Evolutionary conservation across 805 yeast genomes (phyloP).

Genomic region (Candida railenensis): DNA sequence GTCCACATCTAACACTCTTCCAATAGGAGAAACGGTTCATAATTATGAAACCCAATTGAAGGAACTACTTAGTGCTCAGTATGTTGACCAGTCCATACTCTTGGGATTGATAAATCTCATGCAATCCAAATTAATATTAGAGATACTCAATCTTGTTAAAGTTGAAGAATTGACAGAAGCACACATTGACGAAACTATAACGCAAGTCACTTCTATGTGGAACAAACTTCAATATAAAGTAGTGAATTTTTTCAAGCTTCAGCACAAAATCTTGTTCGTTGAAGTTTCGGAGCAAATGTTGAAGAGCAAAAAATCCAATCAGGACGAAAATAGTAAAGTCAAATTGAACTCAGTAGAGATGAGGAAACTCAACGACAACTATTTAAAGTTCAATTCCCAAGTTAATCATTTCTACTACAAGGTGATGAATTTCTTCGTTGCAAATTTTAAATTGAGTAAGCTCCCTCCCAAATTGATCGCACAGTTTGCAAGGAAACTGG

Average conservation of each 20-base stretch:
- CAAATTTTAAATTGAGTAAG: conserved; percentile 34
- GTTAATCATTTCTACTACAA: conserved; percentile 47
- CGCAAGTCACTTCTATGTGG: conserved; percentile 52
- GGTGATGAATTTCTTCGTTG: conserved; percentile 39
- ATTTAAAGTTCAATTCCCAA: conserved; percentile 48
- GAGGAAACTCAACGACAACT: conserved; percentile 53
- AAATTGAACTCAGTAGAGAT: conserved; percentile 48
- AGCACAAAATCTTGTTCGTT: conserved; percentile 26
- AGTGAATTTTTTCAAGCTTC: conserved; percentile 52
- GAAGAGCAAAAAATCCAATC: conserved; percentile 11
- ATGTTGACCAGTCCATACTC: conserved; percentile 42
- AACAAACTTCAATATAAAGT: conserved; percentile 62
- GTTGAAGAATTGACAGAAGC: conserved; percentile 9
- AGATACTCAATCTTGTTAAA: conserved; percentile 38
- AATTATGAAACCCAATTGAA: conserved; percentile 17
- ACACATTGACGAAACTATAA: conserved; percentile 27
- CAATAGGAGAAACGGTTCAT: conserved; percentile 14
- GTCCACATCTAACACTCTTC: neutral
- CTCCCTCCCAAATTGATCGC: conserved; percentile 30
- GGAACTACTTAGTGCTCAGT: conserved; percentile 17
- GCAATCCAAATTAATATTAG: conserved; percentile 45
- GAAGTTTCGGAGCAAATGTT: conserved; percentile 14
- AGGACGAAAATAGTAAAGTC: conserved; percentile 13
- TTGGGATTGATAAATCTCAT: conserved; percentile 49
- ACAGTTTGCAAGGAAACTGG: conserved; percentile 7